phyloP scores from a whole-genome alignment of 2,329 filamentous ascomycete genomes.

The Fusarium hostae region DNA sequence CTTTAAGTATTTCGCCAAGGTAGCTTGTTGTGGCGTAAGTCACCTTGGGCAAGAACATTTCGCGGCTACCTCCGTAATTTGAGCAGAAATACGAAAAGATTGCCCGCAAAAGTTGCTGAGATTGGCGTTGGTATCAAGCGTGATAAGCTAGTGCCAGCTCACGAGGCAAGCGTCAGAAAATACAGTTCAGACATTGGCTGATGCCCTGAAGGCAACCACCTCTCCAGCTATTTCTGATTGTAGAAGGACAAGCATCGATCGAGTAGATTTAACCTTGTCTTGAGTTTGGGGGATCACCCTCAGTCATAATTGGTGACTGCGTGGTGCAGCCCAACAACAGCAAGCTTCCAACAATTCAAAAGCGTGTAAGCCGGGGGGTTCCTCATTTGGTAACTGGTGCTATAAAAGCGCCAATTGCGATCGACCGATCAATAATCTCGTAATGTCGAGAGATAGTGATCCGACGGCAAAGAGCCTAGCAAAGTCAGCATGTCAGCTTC shows the following conservation, averaged over 20 bases:
- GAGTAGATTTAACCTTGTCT: conserved; percentile 4
- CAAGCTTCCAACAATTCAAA: conserved; percentile 17
- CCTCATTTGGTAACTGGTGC: background rate
- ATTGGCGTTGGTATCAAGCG: conserved; percentile 5
- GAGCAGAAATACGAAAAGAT: conserved; percentile 32
- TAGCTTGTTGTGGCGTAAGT: too few species aligned
- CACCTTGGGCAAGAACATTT: too few species aligned
- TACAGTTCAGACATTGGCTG: conserved; percentile 21
- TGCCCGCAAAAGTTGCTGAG: conserved; percentile 9
- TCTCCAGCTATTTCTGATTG: conserved; percentile 1
- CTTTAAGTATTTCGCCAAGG: too few species aligned
- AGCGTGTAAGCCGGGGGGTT: conserved; percentile 13
- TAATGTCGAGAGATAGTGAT: conserved; percentile 1
- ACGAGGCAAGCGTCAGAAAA: conserved; percentile 25
- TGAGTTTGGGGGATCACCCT: conserved; percentile 9
- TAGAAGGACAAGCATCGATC: conserved; percentile 4
- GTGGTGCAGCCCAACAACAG: conserved; percentile 4
- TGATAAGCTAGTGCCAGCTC: conserved; percentile 32
- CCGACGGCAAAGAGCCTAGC: background rate
- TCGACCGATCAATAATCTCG: conserved; percentile 1
- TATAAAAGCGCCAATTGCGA: conserved; percentile 11
- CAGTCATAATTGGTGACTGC: background rate
- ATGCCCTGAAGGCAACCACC: background rate
- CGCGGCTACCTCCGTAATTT: too few species aligned
- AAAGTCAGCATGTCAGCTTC: conserved; percentile 28